Conservation (phyloP, 1,284 basidiomycete genomes). For the Cronartium ribicola region DNA sequence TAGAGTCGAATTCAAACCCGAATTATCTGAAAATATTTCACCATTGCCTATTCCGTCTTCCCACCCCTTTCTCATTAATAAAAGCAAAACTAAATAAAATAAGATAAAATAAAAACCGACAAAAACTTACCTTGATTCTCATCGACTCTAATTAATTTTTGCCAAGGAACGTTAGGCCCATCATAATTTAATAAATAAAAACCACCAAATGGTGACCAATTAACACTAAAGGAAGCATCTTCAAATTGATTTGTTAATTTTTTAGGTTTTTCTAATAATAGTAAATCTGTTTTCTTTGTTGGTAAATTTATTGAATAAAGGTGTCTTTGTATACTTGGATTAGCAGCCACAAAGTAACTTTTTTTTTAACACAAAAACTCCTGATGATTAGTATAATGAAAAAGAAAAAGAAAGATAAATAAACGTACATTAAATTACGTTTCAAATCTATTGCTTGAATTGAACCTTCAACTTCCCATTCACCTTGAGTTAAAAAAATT, state of each 20-base stretch:
- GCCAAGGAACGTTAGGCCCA: conserved; percentile 82
- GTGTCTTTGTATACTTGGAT: conserved; percentile 76
- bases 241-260: conserved; percentile 65
- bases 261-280: conserved; percentile 47
- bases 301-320: conserved; percentile 72
- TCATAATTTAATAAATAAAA: conserved; percentile 76
- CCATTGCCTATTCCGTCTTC: not conserved
- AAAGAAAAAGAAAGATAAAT: conserved; percentile 3
- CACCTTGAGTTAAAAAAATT: conserved; percentile 73
- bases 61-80: no score
- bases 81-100: not conserved
- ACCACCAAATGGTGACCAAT: conserved; percentile 75
- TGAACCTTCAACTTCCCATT: conserved; percentile 79
- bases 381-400: not conserved
- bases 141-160: conserved; percentile 66
- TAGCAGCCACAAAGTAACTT: conserved; percentile 84
- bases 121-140: conserved; percentile 54
- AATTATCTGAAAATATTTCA: not conserved
- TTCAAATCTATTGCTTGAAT: conserved; percentile 69
- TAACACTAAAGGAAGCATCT: conserved; percentile 63
- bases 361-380: not conserved
- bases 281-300: conserved; percentile 44
- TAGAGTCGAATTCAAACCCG: not conserved
- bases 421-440: conserved; percentile 67
- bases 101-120: not conserved